Conservation (phyloP, 305 asterid genomes). For the Fraxinus greggii region DNA sequence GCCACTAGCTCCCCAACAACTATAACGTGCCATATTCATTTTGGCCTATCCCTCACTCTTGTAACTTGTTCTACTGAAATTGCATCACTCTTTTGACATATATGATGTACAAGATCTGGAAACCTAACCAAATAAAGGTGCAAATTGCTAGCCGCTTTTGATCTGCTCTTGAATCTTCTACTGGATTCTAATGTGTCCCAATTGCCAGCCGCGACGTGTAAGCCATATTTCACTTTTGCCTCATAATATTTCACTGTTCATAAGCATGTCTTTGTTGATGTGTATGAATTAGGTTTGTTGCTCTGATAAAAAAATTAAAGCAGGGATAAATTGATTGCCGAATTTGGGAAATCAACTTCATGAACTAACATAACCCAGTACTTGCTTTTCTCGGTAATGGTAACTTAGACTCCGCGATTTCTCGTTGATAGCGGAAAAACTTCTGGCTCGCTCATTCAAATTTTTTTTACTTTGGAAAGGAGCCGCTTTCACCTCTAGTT, state of each 20-base stretch:
- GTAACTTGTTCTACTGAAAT: not conserved
- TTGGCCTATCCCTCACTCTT: not conserved
- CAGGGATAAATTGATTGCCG: not conserved
- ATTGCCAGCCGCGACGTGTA: not conserved
- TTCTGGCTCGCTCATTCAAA: constrained; percentile 1
- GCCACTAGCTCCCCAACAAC: not conserved
- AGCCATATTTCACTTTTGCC: not conserved
- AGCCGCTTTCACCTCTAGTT: not conserved
- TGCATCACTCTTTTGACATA: not conserved
- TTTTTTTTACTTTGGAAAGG: not conserved
- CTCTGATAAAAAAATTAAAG: not conserved
- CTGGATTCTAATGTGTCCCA: not conserved
- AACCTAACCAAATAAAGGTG: not conserved
- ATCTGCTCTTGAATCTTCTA: not conserved
- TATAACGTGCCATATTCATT: not conserved
- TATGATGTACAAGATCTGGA: not conserved
- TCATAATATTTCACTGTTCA: not conserved
- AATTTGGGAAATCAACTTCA: not conserved
- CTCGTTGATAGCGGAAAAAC: not conserved
- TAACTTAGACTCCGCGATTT: not conserved
- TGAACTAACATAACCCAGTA: not conserved
- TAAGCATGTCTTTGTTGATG: not conserved
- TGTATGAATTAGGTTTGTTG: not conserved
- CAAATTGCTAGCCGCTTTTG: not conserved
- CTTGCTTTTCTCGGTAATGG: not conserved